Evolutionary conservation across 495 filamentous ascomycete species (phyloP), one percentile per base, ranked within the genome.

Genomic region (Penicillium coffeae): DNA sequence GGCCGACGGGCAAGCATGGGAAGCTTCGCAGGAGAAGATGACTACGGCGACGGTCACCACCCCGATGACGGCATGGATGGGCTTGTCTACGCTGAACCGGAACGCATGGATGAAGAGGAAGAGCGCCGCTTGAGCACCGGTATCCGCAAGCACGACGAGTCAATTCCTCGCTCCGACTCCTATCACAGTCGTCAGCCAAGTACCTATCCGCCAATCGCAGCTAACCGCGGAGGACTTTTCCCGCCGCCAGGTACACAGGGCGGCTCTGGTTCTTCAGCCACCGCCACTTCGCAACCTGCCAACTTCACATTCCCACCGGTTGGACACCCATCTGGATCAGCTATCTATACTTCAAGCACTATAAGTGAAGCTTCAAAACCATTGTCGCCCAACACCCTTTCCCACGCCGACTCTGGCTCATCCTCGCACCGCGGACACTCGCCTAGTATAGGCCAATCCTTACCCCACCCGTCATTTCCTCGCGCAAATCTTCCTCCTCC

Each of bases 361-460:
- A 87, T 94, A 77, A 90, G 85, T 3, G 90, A 95, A 60, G 92
- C 86, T 53, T 89, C 90, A 0, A 92, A 88, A 60, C 88, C 90
- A 3, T 72, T 95, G 25, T 95, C 89, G 27, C 90, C 90, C 3
- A 82, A 79, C 54, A 80, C 80, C 15, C 67, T 77, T 35, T 79
- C 82, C 39, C 72, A 79, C 21, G 78, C 83, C 49, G 79, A 84
- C 52, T 68, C 79, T 6, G 73, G 77, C 22, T 59, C 78, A 9
- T 66, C 63, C 36, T 52, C 66, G 21, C 77, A 76, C 52, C 78
- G 81, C 21, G 79, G 83, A 43, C 77, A 87, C 47, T 90, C 88
- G 6, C 87, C 89, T 9, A 82, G 81, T 52, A 62, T 89, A 49
- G 78, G 79, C 7, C 79, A 83, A 32, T 80, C 88, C 39, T 75